These are phyloP conservation scores for Trichocladium antarcticum DNA, from an alignment of 495 filamentous ascomycete genomes.

Conservation along the genomic window DNA sequence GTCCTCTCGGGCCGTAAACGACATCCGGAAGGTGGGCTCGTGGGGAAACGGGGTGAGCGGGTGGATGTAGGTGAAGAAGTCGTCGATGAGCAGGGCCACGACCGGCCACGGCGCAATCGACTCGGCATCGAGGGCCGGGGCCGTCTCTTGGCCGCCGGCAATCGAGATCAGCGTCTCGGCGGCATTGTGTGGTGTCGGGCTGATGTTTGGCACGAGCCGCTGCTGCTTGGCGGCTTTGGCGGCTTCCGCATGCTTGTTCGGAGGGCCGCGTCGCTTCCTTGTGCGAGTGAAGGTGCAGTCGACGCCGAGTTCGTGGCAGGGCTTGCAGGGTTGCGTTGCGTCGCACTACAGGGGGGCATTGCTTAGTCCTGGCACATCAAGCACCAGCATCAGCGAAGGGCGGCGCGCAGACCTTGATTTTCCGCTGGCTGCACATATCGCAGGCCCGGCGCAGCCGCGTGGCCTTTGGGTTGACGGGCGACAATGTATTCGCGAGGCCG, in stretches of 20 bases:
- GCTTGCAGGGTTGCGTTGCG: slow-evolving; percentile 65
- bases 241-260: slow-evolving; percentile 74
- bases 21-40: slow-evolving; percentile 68
- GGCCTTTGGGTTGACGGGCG: slow-evolving; percentile 12
- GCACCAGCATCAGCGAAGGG: neutral
- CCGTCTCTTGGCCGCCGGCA: slow-evolving; percentile 16
- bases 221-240: slow-evolving; percentile 52
- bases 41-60: slow-evolving; percentile 79
- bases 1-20: slow-evolving; percentile 61
- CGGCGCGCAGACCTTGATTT: slow-evolving; percentile 70
- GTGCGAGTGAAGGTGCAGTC: slow-evolving; percentile 74
- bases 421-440: slow-evolving; percentile 74
- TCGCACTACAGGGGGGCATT: slow-evolving; percentile 52
- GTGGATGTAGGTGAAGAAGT: slow-evolving; percentile 86
- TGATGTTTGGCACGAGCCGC: slow-evolving; percentile 38
- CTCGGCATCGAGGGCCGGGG: slow-evolving; percentile 47
- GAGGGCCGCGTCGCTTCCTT: slow-evolving; percentile 70
- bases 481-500: slow-evolving; percentile 1
- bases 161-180: slow-evolving; percentile 40
- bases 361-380: neutral
- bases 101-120: slow-evolving; percentile 60
- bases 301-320: slow-evolving; percentile 66
- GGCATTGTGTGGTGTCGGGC: slow-evolving; percentile 33
- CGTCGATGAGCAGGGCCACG: slow-evolving; percentile 60
- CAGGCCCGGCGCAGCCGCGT: slow-evolving; percentile 67